phyloP scores from a whole-genome alignment of 768 basidiomycete genomes.

The Podaxis rugospora region DNA sequence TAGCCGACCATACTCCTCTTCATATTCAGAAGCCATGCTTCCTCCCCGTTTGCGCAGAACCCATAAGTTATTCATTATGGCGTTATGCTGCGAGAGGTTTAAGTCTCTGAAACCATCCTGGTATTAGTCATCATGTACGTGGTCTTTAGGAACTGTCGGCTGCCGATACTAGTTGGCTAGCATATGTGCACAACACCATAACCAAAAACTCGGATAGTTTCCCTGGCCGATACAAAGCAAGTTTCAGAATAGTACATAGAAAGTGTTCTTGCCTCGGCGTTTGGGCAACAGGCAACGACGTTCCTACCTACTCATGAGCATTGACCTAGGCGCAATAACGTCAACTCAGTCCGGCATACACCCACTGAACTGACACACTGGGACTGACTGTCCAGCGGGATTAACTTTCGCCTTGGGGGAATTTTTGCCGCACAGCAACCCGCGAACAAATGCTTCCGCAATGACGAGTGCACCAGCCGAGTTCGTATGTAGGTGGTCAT shows the following conservation, averaged over 20 bases:
- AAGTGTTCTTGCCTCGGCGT: not conserved
- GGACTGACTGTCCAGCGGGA: constrained; percentile 30
- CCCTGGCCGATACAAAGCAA: too few relatives aligned
- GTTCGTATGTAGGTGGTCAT: constrained; percentile 44
- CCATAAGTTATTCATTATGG: too few relatives aligned
- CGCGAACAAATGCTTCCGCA: constrained; percentile 42
- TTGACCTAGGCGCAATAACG: not conserved
- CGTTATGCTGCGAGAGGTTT: too few relatives aligned
- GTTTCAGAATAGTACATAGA: not conserved
- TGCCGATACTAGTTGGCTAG: too few relatives aligned
- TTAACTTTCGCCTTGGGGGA: constrained; percentile 30
- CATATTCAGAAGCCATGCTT: too few relatives aligned
- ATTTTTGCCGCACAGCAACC: constrained; percentile 34
- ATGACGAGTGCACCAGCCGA: constrained; percentile 41
- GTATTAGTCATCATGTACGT: too few relatives aligned
- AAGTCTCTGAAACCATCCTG: too few relatives aligned
- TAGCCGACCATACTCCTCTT: too few relatives aligned
- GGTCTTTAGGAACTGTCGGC: too few relatives aligned
- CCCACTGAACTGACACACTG: constrained; percentile 18
- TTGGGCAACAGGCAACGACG: not conserved
- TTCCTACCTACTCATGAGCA: not conserved
- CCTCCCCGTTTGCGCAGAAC: too few relatives aligned
- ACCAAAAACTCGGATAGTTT: too few relatives aligned
- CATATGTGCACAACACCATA: too few relatives aligned
- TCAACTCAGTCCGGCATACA: not conserved